phyloP scores from a whole-genome alignment of 2,329 filamentous ascomycete species.

The Leptographium radiaticola region DNA sequence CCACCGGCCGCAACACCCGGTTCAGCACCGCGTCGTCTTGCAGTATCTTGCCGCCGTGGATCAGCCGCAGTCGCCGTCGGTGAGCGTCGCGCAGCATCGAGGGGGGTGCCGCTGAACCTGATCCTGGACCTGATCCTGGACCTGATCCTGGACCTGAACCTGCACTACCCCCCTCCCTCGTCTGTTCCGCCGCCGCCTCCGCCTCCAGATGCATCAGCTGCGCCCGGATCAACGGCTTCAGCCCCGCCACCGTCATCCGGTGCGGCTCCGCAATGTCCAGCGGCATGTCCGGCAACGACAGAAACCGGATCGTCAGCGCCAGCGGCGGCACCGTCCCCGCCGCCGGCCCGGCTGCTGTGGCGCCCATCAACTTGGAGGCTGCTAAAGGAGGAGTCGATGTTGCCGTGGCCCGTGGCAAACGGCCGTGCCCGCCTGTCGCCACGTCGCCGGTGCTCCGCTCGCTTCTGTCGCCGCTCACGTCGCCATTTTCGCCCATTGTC shows the following conservation, averaged over 20 bases:
- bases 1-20: conserved; percentile 50
- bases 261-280: conserved; percentile 59
- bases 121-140: neutral
- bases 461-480: too few relatives aligned
- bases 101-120: neutral
- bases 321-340: conserved; percentile 32
- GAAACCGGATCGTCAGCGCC: conserved; percentile 82
- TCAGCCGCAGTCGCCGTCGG: conserved; percentile 67
- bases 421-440: too few relatives aligned
- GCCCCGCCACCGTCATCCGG: conserved; percentile 57
- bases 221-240: conserved; percentile 71
- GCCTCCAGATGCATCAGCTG: conserved; percentile 31
- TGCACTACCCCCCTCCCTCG: neutral
- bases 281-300: conserved; percentile 68
- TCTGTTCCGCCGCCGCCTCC: neutral
- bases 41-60: conserved; percentile 79
- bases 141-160: too few relatives aligned
- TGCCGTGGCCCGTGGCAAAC: too few relatives aligned
- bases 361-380: too few relatives aligned
- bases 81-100: conserved; percentile 16
- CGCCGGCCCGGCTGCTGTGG: too few relatives aligned
- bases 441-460: too few relatives aligned
- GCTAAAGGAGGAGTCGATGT: too few relatives aligned
- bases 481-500: too few relatives aligned
- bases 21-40: conserved; percentile 58